phyloP scores from a whole-genome alignment of 768 basidiomycete genomes.

The Cystobasidium ongulense region DNA sequence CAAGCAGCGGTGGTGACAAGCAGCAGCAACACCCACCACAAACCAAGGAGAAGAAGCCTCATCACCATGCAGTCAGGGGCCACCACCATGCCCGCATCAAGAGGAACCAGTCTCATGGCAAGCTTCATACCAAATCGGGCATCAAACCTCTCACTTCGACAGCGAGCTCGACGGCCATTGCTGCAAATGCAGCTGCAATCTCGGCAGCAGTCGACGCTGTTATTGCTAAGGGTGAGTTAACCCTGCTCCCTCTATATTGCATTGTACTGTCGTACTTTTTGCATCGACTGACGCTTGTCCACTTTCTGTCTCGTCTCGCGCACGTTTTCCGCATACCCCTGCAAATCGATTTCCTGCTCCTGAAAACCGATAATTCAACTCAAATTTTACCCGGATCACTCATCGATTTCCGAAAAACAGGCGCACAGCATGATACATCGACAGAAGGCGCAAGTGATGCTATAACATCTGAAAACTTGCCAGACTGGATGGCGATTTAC shows the following conservation, averaged over 20 bases:
- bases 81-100: conserved; percentile 1
- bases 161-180: background rate
- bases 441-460: background rate
- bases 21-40: background rate
- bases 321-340: background rate
- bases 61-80: background rate
- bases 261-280: background rate
- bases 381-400: background rate
- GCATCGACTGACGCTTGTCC: background rate
- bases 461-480: conserved; percentile 7
- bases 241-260: too few species aligned
- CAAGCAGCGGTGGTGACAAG: background rate
- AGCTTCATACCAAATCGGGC: conserved; percentile 2
- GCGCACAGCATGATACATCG: background rate
- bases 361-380: background rate
- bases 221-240: background rate
- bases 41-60: background rate
- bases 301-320: background rate
- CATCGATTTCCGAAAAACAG: background rate
- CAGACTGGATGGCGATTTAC: conserved; percentile 26
- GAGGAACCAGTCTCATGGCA: conserved; percentile 7
- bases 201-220: background rate
- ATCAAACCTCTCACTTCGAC: background rate
- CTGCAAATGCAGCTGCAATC: background rate
- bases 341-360: background rate